Conservation (phyloP, 1,139 yeast genomes). For the Eremothecium coryli region DNA sequence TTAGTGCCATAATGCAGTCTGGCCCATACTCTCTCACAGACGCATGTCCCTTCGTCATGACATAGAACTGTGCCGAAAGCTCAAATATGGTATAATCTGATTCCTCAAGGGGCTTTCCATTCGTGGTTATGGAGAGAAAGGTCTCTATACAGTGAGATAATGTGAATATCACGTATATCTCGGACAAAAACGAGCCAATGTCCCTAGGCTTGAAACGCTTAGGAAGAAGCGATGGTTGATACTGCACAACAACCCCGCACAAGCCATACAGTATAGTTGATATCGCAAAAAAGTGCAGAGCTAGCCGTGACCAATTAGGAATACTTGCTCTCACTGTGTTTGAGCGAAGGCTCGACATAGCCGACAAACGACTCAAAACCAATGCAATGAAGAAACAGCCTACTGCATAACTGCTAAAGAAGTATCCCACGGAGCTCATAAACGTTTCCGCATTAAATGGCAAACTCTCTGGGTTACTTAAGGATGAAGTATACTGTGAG, state of each 20-base stretch:
- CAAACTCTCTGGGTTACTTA: conserved; percentile 5
- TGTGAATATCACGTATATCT: conserved; percentile 16
- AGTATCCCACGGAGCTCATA: conserved; percentile 14
- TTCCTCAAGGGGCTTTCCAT: conserved; percentile 21
- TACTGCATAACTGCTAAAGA: conserved; percentile 18
- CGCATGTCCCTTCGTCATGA: conserved; percentile 11
- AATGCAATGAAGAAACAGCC: conserved; percentile 19
- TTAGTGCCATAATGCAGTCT: conserved; percentile 21
- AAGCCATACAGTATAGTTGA: conserved; percentile 12
- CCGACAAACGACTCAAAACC: conserved; percentile 18
- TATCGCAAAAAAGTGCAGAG: conserved; percentile 15
- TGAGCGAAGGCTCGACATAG: conserved; percentile 21
- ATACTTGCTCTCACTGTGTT: conserved; percentile 11
- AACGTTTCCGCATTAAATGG: conserved; percentile 9
- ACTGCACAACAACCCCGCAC: conserved; percentile 13
- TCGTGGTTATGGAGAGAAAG: conserved; percentile 19
- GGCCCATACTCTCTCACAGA: conserved; percentile 11
- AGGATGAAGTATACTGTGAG: conserved; percentile 13
- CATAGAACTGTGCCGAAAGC: conserved; percentile 21
- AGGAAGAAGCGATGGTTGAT: conserved; percentile 3
- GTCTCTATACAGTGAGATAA: conserved; percentile 26
- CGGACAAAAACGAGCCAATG: conserved; percentile 10
- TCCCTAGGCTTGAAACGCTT: conserved; percentile 7
- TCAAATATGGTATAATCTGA: conserved; percentile 26
- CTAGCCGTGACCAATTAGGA: conserved; percentile 19